phyloP scores from a whole-genome alignment of 2,329 filamentous ascomycete species.

The Cercospora sesami region DNA sequence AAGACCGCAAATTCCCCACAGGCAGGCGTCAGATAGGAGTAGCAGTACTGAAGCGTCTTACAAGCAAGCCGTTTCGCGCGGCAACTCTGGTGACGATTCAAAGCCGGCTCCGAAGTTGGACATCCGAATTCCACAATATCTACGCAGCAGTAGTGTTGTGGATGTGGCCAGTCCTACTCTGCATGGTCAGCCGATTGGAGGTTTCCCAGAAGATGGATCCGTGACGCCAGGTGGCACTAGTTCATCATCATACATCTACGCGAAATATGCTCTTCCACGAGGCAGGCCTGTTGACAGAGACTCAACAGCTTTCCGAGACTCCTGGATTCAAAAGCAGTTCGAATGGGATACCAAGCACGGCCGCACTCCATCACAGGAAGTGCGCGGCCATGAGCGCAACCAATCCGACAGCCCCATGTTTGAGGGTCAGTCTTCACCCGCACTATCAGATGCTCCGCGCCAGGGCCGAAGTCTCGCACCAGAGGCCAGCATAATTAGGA shows the following conservation, averaged over 20 bases:
- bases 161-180: slow-evolving; percentile 20
- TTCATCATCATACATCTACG: slow-evolving; percentile 76
- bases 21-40: slow-evolving; percentile 33
- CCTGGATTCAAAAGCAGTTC: slow-evolving; percentile 51
- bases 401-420: slow-evolving; percentile 22
- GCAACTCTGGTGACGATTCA: slow-evolving; percentile 42
- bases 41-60: slow-evolving; percentile 31
- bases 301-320: slow-evolving; percentile 60
- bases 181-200: slow-evolving; percentile 11
- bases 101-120: slow-evolving; percentile 6
- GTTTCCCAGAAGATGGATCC: slow-evolving; percentile 1
- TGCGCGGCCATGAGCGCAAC: slow-evolving; percentile 24
- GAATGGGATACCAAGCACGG: slow-evolving; percentile 57
- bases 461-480: slow-evolving; percentile 21
- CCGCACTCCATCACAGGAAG: slow-evolving; percentile 4
- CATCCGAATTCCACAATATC: not conserved
- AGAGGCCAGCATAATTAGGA: slow-evolving; percentile 28
- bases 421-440: slow-evolving; percentile 15
- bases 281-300: slow-evolving; percentile 75
- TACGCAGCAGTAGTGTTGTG: not conserved
- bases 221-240: slow-evolving; percentile 21
- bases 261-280: slow-evolving; percentile 78
- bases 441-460: slow-evolving; percentile 21
- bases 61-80: slow-evolving; percentile 35
- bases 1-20: slow-evolving; percentile 25